Evolutionary conservation across 2,329 filamentous ascomycete genomes (phyloP), one percentile per base, ranked within the genome.

Genomic region (Fusarium siculi): DNA sequence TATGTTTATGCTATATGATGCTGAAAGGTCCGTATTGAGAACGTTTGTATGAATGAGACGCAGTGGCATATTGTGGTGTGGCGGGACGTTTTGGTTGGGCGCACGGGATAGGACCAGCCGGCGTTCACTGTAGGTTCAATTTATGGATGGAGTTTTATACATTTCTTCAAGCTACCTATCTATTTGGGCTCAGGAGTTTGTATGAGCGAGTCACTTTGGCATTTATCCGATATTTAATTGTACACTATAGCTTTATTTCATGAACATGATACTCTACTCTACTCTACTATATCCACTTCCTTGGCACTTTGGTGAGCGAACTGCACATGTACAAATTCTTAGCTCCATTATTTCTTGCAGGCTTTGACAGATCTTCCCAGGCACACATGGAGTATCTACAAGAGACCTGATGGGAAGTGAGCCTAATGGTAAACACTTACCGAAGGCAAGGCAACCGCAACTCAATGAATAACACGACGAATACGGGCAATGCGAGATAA

Each of bases 401-500:
- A 32, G 28, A 49, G 28, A 25, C 42, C 12, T 19, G 43, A 30
- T 8, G 32, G n/a, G 23, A 42, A 8, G 14, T 55, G 39, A 63
- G 50, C 47, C n/a, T 23, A 19, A 23, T 23, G 30, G 53, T 52
- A 32, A 34, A 32, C n/a, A 47, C 11, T n/a, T 21, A 34, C 25
- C 14, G 19, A 23, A 34, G 25, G 44, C 44, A 46, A 40, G 63
- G 54, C 46, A 58, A 14, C n/a, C 42, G 12, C 16, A 18, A 43
- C 23, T 16, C 4, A 53, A 42, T 25, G 8, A 53, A 49, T 28
- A 61, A 72, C n/a, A 49, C 63, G 73, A 75, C 37, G 49, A 37
- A 77, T 75, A 76, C 72, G 70, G 62, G 55, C 60, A 62, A 76
- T 49, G 49, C 58, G 64, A 74, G 66, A 70, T 68, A 73, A 4